Conservation (phyloP, 2,329 filamentous ascomycete genomes). For the Botryotinia convoluta region DNA sequence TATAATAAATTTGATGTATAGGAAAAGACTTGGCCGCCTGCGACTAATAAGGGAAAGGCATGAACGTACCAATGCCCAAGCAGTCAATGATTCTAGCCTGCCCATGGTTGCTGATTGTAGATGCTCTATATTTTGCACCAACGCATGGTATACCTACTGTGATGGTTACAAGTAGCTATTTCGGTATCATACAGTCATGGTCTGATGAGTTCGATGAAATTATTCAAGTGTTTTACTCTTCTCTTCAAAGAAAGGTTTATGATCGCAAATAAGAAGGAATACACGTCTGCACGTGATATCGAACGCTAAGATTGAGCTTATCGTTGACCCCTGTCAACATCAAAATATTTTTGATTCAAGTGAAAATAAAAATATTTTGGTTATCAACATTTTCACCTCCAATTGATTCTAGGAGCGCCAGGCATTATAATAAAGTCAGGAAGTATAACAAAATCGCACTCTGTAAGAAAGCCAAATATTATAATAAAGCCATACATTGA, state of each 20-base stretch:
- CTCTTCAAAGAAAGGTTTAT: neutral
- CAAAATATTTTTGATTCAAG: slow-evolving; percentile 25
- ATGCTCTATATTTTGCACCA: neutral
- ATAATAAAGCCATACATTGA: neutral
- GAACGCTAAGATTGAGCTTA: slow-evolving; percentile 31
- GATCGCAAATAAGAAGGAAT: neutral
- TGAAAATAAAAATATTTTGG: slow-evolving; percentile 6
- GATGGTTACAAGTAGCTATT: neutral
- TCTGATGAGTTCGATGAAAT: neutral
- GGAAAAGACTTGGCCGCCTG: neutral
- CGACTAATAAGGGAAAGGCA: neutral
- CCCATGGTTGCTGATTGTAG: slow-evolving; percentile 13
- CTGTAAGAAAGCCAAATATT: neutral
- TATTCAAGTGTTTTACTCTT: neutral
- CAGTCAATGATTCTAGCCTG: slow-evolving; percentile 32
- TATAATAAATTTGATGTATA: neutral
- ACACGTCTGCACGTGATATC: slow-evolving; percentile 2
- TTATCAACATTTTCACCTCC: neutral
- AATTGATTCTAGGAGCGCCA: neutral
- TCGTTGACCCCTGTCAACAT: slow-evolving; percentile 21
- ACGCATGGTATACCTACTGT: neutral
- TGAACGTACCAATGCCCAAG: slow-evolving; percentile 31
- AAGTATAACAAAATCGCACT: neutral
- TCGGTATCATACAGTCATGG: neutral
- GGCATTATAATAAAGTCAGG: neutral